Conservation (phyloP, 495 filamentous ascomycete genomes). For the Achaetomiella virescens region DNA sequence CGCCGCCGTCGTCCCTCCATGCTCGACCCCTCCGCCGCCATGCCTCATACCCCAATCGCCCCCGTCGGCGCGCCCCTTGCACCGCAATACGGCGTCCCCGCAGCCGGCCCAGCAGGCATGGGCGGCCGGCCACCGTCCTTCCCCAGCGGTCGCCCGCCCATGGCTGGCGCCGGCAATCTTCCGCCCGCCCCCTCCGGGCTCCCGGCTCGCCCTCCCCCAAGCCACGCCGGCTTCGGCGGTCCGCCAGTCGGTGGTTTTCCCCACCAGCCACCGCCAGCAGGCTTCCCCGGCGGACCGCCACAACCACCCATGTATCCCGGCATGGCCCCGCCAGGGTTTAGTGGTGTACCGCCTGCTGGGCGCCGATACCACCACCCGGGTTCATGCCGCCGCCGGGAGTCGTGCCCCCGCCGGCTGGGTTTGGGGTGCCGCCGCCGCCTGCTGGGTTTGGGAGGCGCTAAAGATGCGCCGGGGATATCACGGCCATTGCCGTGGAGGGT, state of each 20-base stretch:
- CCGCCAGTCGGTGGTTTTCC: constrained; percentile 60
- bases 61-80: constrained; percentile 26
- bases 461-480: too few relatives aligned
- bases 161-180: constrained; percentile 22
- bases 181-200: constrained; percentile 68
- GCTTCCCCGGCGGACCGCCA: constrained; percentile 19
- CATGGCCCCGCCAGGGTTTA: constrained; percentile 24
- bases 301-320: constrained; percentile 23
- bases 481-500: too few relatives aligned
- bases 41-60: constrained; percentile 30
- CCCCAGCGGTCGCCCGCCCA: constrained; percentile 16
- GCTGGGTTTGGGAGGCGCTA: constrained; percentile 16
- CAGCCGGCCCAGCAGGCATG: constrained; percentile 40
- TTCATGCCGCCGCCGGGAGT: constrained; percentile 25
- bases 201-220: constrained; percentile 72
- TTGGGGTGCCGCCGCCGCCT: constrained; percentile 10
- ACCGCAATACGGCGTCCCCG: constrained; percentile 32
- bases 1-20: too few relatives aligned
- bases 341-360: constrained; percentile 24
- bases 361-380: constrained; percentile 24
- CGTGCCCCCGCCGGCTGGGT: constrained; percentile 8
- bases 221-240: constrained; percentile 69
- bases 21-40: constrained; percentile 4
- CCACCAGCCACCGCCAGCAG: constrained; percentile 21
- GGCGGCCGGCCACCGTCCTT: constrained; percentile 29